Conservation (phyloP, 495 filamentous ascomycete species). For the Pyronema domesticum region DNA sequence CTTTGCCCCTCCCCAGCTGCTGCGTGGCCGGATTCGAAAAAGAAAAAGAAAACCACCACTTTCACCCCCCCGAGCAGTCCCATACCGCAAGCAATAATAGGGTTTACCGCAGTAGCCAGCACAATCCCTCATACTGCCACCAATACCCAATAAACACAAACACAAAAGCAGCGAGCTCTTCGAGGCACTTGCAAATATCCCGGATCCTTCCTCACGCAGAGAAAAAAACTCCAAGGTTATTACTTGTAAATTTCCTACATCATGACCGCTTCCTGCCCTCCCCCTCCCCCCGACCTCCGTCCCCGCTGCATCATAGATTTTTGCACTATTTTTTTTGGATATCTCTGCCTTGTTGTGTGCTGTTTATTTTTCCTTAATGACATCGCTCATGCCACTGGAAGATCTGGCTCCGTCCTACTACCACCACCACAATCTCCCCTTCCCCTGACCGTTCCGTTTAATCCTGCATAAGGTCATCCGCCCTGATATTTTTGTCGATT, state of each 20-base stretch:
- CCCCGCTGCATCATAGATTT: background rate
- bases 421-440: background rate
- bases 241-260: constrained; percentile 1
- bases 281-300: no score
- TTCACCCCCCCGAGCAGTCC: no score
- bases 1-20: background rate
- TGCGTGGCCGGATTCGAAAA: background rate
- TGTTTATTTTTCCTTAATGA: background rate
- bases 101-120: background rate
- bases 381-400: background rate
- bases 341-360: background rate
- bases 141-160: background rate
- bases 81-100: background rate
- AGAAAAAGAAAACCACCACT: background rate
- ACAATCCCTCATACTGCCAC: background rate
- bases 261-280: background rate
- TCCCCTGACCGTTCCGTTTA: background rate
- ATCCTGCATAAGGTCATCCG: constrained; percentile 1
- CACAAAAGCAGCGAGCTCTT: background rate
- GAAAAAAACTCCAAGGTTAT: background rate
- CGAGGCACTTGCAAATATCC: background rate
- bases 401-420: background rate
- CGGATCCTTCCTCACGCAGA: background rate
- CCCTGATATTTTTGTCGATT: background rate
- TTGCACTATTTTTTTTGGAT: background rate